Base-by-base conservation (phyloP, 192 early-diverging fungal species). In the Phycomyces nitens region DNA sequence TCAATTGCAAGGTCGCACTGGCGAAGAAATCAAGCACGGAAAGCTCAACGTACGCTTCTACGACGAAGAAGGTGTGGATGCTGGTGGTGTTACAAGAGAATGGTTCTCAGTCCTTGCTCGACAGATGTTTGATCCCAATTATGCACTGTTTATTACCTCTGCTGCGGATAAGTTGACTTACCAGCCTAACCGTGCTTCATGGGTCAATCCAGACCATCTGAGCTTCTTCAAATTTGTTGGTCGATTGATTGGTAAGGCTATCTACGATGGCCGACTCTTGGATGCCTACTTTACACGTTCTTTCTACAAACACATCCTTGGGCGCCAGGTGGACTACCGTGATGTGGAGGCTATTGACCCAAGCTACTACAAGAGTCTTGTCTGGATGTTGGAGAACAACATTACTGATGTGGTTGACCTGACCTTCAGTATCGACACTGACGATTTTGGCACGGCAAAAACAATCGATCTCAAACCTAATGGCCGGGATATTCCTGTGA, bases 341-440 rank as follows among this genome's bases (percentile, higher is more conserved):
- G 97, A 99, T 80, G 92, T 99, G 66, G 97, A 99, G 76, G 95
- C 97, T 1, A 88, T 99, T 27, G 97, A 99, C 64, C 94, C 94
- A 12, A 92, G 91, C 73, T 97, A 94, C 77, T 93, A 95, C 83
- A 96, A 97, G 77, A 91, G 88, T 74, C 81, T 99, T 41, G 94
- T 95, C 58, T 99, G 97, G 97, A 99, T 99, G 69, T 71, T 99
- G 50, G 85, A 96, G 56, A 97, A 99, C 73, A 93, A 96, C 58
- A 99, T 97, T 62, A 92, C 93, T 1, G 92, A 94, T 61, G 85
- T 99, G 58, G 80, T 97, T 58, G 97, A 99, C 61, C 80, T 95
- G 64, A 97, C 94, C 0, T 97, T 99, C 72, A 93, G 89, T 66
- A 81, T 92, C 7, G 97, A 97, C 78, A 87, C 90, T 1, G 93